These are phyloP conservation scores for Xylariaceae sp. DNA, from an alignment of 2,329 filamentous ascomycete species.

Conservation along the genomic window DNA sequence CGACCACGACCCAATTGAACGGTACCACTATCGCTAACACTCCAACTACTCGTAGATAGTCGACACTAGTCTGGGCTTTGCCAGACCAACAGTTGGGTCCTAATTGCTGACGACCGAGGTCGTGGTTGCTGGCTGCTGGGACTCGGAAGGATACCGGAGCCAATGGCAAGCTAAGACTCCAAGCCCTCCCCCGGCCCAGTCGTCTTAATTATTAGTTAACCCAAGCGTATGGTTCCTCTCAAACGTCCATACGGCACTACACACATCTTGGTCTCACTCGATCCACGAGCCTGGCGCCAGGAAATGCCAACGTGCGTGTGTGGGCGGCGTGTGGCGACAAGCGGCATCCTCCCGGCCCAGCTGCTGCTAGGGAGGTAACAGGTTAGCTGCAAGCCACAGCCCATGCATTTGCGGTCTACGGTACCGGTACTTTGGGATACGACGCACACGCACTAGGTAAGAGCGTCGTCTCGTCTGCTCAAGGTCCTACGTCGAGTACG, in stretches of 20 bases:
- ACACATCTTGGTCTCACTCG: slow-evolving; percentile 12
- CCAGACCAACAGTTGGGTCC: background rate
- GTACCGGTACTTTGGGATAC: slow-evolving; percentile 3
- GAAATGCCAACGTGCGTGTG: slow-evolving; percentile 12
- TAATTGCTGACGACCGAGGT: background rate
- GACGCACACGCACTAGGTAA: background rate
- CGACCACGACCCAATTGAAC: too few relatives aligned
- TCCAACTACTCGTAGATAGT: background rate
- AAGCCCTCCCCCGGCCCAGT: background rate
- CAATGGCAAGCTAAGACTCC: slow-evolving; percentile 3
- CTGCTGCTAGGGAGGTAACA: too few relatives aligned
- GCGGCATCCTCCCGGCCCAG: slow-evolving; percentile 14
- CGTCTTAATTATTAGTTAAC: slow-evolving; percentile 10
- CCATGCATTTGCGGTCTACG: slow-evolving; percentile 13
- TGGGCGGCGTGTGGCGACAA: slow-evolving; percentile 7
- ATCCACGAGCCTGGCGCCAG: slow-evolving; percentile 21
- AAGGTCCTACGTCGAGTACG: too few relatives aligned
- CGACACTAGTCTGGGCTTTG: background rate
- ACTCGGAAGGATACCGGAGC: slow-evolving; percentile 2
- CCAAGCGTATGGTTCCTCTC: slow-evolving; percentile 17
- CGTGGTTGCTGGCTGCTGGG: background rate
- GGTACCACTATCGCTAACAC: background rate
- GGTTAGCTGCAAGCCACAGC: slow-evolving; percentile 18
- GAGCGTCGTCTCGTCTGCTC: background rate
- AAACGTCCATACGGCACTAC: background rate